phyloP scores from a whole-genome alignment of 805 yeast genomes.

The Teunomyces panamensis region DNA sequence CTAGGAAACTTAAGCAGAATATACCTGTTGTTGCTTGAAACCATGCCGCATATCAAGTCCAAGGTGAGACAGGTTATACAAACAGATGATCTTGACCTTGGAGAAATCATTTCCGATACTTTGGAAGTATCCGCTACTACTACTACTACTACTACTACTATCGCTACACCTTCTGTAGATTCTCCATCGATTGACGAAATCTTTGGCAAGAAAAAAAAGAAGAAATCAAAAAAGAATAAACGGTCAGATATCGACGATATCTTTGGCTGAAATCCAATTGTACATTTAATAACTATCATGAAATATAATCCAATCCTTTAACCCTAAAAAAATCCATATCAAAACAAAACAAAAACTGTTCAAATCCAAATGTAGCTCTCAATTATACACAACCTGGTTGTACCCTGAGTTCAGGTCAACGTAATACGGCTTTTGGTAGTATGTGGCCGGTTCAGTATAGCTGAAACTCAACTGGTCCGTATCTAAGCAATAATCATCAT shows the following conservation, averaged over 20 bases:
- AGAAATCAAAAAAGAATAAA: constrained; percentile 7
- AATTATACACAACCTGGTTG: constrained; percentile 2
- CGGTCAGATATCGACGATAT: constrained; percentile 62
- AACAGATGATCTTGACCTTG: not conserved
- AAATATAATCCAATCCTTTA: not conserved
- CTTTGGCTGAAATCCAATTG: constrained; percentile 47
- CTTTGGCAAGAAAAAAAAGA: constrained; percentile 10
- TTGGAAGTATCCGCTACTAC: not conserved
- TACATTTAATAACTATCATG: not conserved
- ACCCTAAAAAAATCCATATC: not conserved
- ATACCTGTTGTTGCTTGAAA: constrained; percentile 16
- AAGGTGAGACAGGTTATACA: not conserved
- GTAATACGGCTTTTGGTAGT: constrained; percentile 1
- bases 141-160: not conserved
- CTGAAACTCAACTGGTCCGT: constrained; percentile 34
- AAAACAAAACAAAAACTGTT: not conserved
- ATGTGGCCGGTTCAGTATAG: not conserved
- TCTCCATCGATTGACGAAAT: constrained; percentile 8
- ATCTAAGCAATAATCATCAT: constrained; percentile 45
- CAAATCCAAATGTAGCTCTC: not conserved
- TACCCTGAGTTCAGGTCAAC: not conserved
- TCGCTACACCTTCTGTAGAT: no score
- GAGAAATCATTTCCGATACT: not conserved
- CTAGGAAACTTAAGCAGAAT: constrained; percentile 55
- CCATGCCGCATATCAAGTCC: constrained; percentile 4